Evolutionary conservation across 1,284 basidiomycete genomes (phyloP), one percentile per base, ranked within the genome.

Genomic region (Irpex sp.): DNA sequence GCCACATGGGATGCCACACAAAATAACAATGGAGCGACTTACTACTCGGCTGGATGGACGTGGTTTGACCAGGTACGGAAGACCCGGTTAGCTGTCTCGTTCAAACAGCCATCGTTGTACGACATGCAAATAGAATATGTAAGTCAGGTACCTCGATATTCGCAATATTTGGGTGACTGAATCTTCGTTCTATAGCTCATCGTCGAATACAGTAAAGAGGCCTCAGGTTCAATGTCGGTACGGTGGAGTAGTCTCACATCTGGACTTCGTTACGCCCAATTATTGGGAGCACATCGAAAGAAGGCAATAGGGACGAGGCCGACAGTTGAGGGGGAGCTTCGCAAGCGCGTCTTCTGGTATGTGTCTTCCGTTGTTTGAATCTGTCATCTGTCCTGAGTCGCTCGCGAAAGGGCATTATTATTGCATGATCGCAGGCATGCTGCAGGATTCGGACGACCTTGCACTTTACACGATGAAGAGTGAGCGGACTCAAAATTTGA

Each of bases 391-490:
- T 51, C 15, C 47, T 9, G 8, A 47, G 26, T 31, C 31, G 47
- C n/a, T 31, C 21, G 57, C 44, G 26, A 54, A 36, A 88, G 86
- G 87, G 78, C 83, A 4, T 77, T 91, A 0, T 79, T 89, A 1
- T 76, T 77, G 38, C 73, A 86, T 63, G 89, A 91, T 72, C 81
- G 89, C 44, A 74, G 81, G 65, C 78, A 84, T 57, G 91, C 91
- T 68, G 82, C 88, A 5, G 81, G 82, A 1, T 78, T 94, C 15
- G 93, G 93, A 15, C 79, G 93, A 17, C 89, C 91, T 0, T 87
- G 89, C 70, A 88, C 88, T 2, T 85, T 94, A 54, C 88, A 92
- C 64, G 91, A 94, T 65, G 91, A 93, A 72, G 93, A 93, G 89
- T 91, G 67, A 6, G 85, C 34, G 26, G 26, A 26, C 44, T 17